Conservation (phyloP, 2,329 filamentous ascomycete species). For the Hypoxylon sp. region DNA sequence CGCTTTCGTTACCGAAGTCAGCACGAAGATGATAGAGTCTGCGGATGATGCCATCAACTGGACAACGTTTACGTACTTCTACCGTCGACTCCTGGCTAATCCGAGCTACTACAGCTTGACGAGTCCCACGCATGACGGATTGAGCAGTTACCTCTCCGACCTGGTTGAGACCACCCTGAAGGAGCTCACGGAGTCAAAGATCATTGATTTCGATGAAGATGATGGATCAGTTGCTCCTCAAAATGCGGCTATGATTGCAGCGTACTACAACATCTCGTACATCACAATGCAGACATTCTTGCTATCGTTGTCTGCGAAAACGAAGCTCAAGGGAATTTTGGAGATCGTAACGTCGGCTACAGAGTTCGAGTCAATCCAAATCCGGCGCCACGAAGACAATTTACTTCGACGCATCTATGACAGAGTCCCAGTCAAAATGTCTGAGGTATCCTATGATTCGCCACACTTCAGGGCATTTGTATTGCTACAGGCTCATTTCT, state of each 20-base stretch:
- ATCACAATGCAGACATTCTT: slow-evolving; percentile 99
- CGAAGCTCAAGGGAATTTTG: slow-evolving; percentile 95
- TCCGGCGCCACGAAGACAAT: slow-evolving; percentile 90
- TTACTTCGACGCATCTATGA: slow-evolving; percentile 94
- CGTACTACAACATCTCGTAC: slow-evolving; percentile 99
- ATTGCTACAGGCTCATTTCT: slow-evolving; percentile 97
- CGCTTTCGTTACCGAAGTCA: slow-evolving; percentile 96
- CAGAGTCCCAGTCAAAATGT: slow-evolving; percentile 94
- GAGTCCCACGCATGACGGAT: slow-evolving; percentile 89
- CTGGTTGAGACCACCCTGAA: slow-evolving; percentile 93
- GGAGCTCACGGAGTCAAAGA: slow-evolving; percentile 91
- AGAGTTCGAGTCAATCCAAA: slow-evolving; percentile 96
- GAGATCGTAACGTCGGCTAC: slow-evolving; percentile 98
- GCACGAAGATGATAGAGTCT: slow-evolving; percentile 93
- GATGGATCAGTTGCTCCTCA: slow-evolving; percentile 90
- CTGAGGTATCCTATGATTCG: slow-evolving; percentile 87
- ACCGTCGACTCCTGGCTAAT: slow-evolving; percentile 92
- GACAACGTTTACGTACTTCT: slow-evolving; percentile 99
- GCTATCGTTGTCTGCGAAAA: slow-evolving; percentile 87
- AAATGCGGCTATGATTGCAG: slow-evolving; percentile 97
- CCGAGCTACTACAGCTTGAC: slow-evolving; percentile 95
- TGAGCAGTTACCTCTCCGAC: slow-evolving; percentile 96
- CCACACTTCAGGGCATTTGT: slow-evolving; percentile 99
- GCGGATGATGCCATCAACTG: slow-evolving; percentile 98
- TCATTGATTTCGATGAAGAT: slow-evolving; percentile 95